Conservation (phyloP, 139 green algal genomes). For the Parachlorella kessleri region DNA sequence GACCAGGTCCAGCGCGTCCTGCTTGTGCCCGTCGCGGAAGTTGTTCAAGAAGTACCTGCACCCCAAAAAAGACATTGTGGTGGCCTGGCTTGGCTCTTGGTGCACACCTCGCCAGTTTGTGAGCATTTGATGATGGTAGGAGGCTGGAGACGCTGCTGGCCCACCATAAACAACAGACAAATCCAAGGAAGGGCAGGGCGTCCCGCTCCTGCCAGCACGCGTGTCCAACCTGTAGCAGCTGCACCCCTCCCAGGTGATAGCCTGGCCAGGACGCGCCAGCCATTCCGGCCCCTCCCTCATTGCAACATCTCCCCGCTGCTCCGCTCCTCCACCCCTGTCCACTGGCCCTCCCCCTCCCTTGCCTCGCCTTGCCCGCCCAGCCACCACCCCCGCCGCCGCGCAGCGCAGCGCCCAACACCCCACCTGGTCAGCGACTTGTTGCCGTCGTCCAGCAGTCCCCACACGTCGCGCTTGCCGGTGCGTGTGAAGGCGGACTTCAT, state of each 20-base stretch:
- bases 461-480: conserved; percentile 82
- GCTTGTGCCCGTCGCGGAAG: conserved; percentile 86
- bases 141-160: neutral
- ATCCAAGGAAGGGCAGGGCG: neutral
- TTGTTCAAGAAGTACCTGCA: conserved; percentile 92
- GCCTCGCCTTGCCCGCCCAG: no score
- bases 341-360: no score
- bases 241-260: neutral
- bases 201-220: neutral
- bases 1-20: conserved; percentile 86
- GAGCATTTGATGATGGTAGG: neutral
- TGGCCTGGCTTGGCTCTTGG: no score
- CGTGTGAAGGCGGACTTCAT: conserved; percentile 92
- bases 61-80: neutral
- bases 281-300: no score
- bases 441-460: conserved; percentile 85
- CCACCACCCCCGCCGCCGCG: no score
- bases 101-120: no score
- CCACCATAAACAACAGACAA: neutral
- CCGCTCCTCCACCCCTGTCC: no score
- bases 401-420: neutral
- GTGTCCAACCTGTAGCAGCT: neutral
- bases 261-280: no score
- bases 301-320: no score
- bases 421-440: conserved; percentile 64